Evolutionary conservation across 805 yeast species (phyloP).

Genomic region (Saccharomycopsis oosterbeekiorum): DNA sequence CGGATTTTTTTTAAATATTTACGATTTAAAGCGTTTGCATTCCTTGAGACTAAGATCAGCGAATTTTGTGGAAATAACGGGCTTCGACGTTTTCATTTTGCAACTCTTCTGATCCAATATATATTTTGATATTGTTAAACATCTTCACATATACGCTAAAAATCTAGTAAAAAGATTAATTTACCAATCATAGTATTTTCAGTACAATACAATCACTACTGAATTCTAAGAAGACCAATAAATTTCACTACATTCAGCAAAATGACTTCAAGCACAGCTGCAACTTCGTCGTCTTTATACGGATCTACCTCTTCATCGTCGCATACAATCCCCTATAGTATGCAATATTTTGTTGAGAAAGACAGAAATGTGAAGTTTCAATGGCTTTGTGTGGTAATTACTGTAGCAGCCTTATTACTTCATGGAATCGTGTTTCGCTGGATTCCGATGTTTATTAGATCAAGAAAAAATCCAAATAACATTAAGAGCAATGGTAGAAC

Average conservation of each 20-base stretch:
- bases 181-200: too few relatives aligned
- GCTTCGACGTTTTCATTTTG: too few relatives aligned
- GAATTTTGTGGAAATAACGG: too few relatives aligned
- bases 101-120: too few relatives aligned
- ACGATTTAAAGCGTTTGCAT: too few relatives aligned
- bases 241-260: neutral
- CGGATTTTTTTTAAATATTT: too few relatives aligned
- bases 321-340: conserved; percentile 1
- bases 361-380: conserved; percentile 29
- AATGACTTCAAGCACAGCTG: neutral
- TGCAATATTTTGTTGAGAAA: conserved; percentile 32
- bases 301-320: neutral
- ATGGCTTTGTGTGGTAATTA: conserved; percentile 28
- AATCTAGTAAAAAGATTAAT: too few relatives aligned
- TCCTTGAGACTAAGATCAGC: too few relatives aligned
- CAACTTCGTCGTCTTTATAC: neutral
- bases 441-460: conserved; percentile 30
- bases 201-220: too few relatives aligned
- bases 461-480: neutral
- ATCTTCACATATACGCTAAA: too few relatives aligned
- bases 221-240: too few relatives aligned
- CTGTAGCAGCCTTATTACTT: conserved; percentile 23
- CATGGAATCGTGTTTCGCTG: conserved; percentile 37
- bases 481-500: conserved; percentile 18
- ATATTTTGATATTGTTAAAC: too few relatives aligned